These are phyloP conservation scores for Claviceps digitariae DNA, from an alignment of 2,329 filamentous ascomycete genomes.

Conservation along the genomic window DNA sequence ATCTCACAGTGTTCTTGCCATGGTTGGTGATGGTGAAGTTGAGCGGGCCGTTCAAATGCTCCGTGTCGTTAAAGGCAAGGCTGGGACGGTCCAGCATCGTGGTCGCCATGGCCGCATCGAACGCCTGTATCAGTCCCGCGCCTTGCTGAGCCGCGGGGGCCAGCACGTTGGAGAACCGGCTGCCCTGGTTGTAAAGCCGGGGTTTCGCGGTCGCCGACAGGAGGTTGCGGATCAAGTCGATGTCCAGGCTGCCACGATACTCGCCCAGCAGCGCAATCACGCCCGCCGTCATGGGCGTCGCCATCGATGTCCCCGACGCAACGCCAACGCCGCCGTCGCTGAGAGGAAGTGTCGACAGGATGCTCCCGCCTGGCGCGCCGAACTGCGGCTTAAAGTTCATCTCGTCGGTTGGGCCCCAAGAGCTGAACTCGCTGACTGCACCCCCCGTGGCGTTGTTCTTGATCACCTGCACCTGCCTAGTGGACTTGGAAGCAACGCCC, in stretches of 20 bases:
- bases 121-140: conserved; percentile 30
- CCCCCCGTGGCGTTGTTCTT: conserved; percentile 2
- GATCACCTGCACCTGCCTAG: not conserved
- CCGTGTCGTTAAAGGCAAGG: conserved; percentile 45
- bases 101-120: conserved; percentile 38
- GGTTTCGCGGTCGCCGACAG: conserved; percentile 27
- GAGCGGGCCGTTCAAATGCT: conserved; percentile 13
- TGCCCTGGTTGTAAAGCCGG: conserved; percentile 27
- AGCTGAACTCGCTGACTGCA: conserved; percentile 9
- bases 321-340: conserved; percentile 24
- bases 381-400: conserved; percentile 26
- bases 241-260: conserved; percentile 28
- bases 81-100: conserved; percentile 35
- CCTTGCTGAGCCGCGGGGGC: conserved; percentile 43
- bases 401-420: conserved; percentile 29
- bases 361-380: conserved; percentile 24
- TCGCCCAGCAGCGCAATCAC: conserved; percentile 26
- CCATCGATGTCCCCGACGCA: conserved; percentile 33
- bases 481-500: conserved; percentile 12
- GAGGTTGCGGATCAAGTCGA: conserved; percentile 28
- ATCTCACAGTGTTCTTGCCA: conserved; percentile 32
- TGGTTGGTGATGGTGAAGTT: conserved; percentile 40
- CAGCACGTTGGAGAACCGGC: conserved; percentile 17
- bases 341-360: conserved; percentile 32
- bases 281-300: conserved; percentile 28